Evolutionary conservation across 2,329 filamentous ascomycete genomes (phyloP).

Genomic region (Nothophaeocryptopus gaeumannii): DNA sequence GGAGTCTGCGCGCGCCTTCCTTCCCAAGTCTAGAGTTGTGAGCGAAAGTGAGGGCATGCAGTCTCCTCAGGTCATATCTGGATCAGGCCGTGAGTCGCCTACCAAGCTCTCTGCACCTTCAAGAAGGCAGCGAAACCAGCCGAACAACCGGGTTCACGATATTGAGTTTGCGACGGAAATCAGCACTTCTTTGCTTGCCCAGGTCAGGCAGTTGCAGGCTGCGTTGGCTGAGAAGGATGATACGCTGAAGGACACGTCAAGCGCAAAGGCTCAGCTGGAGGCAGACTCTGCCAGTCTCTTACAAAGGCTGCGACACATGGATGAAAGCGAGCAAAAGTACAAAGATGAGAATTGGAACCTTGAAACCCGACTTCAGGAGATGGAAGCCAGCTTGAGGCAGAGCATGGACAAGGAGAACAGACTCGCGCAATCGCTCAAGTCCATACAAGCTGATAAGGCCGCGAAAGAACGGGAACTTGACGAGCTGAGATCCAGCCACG

Average conservation of each 20-base stretch:
- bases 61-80: conserved; percentile 61
- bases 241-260: conserved; percentile 68
- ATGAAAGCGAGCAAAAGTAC: conserved; percentile 92
- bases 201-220: conserved; percentile 85
- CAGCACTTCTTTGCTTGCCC: conserved; percentile 88
- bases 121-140: conserved; percentile 85
- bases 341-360: conserved; percentile 99
- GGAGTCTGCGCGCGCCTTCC: conserved; percentile 82
- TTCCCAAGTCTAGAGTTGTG: conserved; percentile 63
- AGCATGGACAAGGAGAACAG: conserved; percentile 79
- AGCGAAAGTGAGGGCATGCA: conserved; percentile 27
- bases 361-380: conserved; percentile 86
- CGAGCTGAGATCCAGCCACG: conserved; percentile 76
- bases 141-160: conserved; percentile 82
- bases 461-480: conserved; percentile 81
- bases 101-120: conserved; percentile 79
- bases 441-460: conserved; percentile 71
- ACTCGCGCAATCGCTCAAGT: conserved; percentile 68
- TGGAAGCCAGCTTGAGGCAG: conserved; percentile 70
- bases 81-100: conserved; percentile 78
- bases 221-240: conserved; percentile 86
- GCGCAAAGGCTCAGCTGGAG: conserved; percentile 76
- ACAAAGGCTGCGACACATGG: conserved; percentile 75
- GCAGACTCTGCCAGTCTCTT: conserved; percentile 75
- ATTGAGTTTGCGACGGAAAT: conserved; percentile 99